These are phyloP conservation scores for Mimosa bimucronata DNA, from an alignment of 306 rosid genomes.

Conservation along the genomic window DNA sequence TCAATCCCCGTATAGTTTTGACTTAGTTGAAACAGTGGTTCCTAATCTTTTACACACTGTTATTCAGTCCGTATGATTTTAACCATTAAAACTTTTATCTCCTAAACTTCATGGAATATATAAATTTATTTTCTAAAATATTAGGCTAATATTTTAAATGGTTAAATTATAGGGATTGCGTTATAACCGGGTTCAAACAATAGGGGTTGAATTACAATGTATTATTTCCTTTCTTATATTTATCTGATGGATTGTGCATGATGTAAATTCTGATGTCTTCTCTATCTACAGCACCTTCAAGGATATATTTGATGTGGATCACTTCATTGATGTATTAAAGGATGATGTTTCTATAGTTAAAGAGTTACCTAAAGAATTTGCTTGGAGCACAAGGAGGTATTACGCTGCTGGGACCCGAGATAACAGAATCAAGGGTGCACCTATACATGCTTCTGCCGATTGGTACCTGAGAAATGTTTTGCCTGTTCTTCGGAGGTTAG, in stretches of 20 bases:
- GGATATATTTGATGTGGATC: conserved; percentile 98
- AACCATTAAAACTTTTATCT: no score
- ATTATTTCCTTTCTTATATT: not conserved
- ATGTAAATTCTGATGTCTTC: conserved; percentile 36
- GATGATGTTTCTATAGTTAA: conserved; percentile 79
- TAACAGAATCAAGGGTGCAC: conserved; percentile 91
- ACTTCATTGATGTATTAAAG: conserved; percentile 87
- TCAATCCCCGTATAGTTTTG: no score
- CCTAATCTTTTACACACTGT: no score
- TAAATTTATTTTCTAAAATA: no score
- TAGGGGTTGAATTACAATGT: no score
- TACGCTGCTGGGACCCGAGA: conserved; percentile 75
- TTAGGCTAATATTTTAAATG: not conserved
- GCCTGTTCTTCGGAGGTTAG: conserved; percentile 87
- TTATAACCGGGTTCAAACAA: not conserved
- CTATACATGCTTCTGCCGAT: conserved; percentile 85
- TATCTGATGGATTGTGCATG: conserved; percentile 27
- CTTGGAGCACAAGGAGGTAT: conserved; percentile 95
- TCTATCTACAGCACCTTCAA: conserved; percentile 73
- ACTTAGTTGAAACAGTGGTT: no score
- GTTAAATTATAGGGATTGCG: no score
- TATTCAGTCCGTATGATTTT: no score
- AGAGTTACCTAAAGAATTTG: conserved; percentile 83
- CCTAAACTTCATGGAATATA: not conserved
- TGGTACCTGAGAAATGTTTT: conserved; percentile 92